These are phyloP conservation scores for Epichloe aotearoae DNA, from an alignment of 2,329 filamentous ascomycete genomes.

Conservation along the genomic window DNA sequence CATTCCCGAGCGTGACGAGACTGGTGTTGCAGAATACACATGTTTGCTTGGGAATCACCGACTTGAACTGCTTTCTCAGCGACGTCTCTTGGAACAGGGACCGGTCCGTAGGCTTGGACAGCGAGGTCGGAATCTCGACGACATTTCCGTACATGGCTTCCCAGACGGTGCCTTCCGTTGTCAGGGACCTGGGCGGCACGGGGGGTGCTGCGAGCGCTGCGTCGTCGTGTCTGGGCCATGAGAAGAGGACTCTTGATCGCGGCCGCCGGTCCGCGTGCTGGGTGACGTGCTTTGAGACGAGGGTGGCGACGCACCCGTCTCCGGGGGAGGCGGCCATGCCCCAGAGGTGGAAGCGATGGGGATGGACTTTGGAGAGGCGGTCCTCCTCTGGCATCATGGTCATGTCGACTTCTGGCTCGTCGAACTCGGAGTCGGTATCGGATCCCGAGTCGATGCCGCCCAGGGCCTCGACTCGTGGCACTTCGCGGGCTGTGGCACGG, in stretches of 20 bases:
- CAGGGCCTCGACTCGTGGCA: constrained; percentile 33
- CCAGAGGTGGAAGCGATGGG: constrained; percentile 39
- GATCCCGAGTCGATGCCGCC: constrained; percentile 18
- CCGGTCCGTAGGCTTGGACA: constrained; percentile 12
- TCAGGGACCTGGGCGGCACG: constrained; percentile 17
- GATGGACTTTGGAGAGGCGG: constrained; percentile 29
- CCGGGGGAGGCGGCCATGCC: constrained; percentile 39
- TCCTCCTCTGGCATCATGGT: constrained; percentile 14
- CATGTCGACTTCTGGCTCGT: constrained; percentile 8
- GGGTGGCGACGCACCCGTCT: constrained; percentile 35
- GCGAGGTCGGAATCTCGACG: constrained; percentile 28
- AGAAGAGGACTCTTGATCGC: constrained; percentile 25
- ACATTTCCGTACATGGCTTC: constrained; percentile 47
- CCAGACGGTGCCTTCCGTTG: constrained; percentile 43
- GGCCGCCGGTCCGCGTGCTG: constrained; percentile 32
- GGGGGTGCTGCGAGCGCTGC: background rate
- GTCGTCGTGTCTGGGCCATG: constrained; percentile 13
- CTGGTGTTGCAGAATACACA: constrained; percentile 35
- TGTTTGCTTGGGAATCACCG: constrained; percentile 20
- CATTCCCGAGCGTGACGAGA: constrained; percentile 19
- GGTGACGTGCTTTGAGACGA: constrained; percentile 36
- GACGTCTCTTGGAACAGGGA: constrained; percentile 9
- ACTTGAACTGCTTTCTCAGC: constrained; percentile 26
- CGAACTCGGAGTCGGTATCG: constrained; percentile 8
- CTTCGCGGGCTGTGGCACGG: constrained; percentile 27